A percentile compares a stretch with the other conserved stretches of the same genome.
phyloP scores from a whole-genome alignment of 2,329 filamentous ascomycete species.

The Neofusicoccum umdonicola region DNA sequence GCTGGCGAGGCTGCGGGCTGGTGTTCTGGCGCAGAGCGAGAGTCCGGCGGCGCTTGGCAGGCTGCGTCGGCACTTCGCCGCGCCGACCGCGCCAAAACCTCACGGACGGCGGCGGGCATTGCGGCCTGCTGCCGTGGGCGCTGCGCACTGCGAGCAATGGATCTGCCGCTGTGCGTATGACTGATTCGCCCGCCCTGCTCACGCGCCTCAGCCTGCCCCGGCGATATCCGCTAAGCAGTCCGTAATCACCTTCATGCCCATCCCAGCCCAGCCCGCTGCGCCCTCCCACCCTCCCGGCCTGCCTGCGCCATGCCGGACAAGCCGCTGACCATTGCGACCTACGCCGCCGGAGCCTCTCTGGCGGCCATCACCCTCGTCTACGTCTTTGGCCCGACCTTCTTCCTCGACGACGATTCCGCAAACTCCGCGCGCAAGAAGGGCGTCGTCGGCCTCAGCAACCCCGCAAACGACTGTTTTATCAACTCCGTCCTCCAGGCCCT shows the following conservation, averaged over 20 bases:
- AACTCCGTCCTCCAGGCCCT: constrained; percentile 94
- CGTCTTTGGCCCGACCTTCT: constrained; percentile 96
- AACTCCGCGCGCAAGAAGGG: constrained; percentile 71
- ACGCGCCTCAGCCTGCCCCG: neutral
- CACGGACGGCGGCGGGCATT: constrained; percentile 3
- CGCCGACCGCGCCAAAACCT: constrained; percentile 7
- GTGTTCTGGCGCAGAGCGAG: no score
- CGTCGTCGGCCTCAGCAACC: constrained; percentile 81
- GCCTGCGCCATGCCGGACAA: constrained; percentile 69
- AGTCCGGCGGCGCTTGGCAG: neutral
- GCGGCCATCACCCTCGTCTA: constrained; percentile 94
- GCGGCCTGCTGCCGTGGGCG: neutral
- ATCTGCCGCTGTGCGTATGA: neutral
- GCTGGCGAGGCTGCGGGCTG: no score
- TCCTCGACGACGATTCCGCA: constrained; percentile 75
- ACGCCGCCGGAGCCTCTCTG: constrained; percentile 91
- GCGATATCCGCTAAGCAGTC: neutral
- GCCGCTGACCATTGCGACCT: constrained; percentile 79
- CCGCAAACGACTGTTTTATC: constrained; percentile 81
- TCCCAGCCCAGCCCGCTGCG: constrained; percentile 19
- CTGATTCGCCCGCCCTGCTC: constrained; percentile 7
- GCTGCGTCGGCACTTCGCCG: constrained; percentile 1
- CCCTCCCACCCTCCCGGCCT: constrained; percentile 5
- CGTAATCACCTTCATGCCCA: constrained; percentile 15
- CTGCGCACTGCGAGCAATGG: constrained; percentile 3